phyloP scores from a whole-genome alignment of 495 filamentous ascomycete genomes.

The Penicillium fimorum region DNA sequence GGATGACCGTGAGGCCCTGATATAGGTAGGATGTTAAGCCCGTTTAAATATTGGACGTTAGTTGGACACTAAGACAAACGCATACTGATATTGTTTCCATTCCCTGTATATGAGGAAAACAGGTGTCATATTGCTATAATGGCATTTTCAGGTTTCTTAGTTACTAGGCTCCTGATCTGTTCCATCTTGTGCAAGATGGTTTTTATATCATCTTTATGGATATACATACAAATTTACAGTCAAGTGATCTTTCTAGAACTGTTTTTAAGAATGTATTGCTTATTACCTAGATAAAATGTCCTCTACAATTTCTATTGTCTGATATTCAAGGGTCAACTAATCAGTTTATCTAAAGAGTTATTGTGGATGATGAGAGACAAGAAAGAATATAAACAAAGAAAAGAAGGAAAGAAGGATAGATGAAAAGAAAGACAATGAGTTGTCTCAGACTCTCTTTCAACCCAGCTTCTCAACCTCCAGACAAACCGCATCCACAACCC shows the following conservation, averaged over 20 bases:
- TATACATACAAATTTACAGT: background rate
- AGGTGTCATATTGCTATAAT: slow-evolving; percentile 5
- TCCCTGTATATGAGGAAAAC: background rate
- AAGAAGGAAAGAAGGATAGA: background rate
- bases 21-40: background rate
- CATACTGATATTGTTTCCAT: background rate
- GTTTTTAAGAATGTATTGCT: background rate
- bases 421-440: slow-evolving; percentile 4
- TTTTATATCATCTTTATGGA: background rate
- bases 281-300: background rate
- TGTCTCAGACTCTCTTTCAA: slow-evolving; percentile 9
- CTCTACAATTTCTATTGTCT: background rate
- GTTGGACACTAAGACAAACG: background rate
- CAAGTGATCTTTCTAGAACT: background rate
- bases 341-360: background rate
- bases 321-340: background rate
- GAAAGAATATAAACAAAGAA: background rate
- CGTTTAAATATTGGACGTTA: background rate
- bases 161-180: background rate
- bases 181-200: background rate
- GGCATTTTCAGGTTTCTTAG: background rate
- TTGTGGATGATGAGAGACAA: background rate
- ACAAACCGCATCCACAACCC: slow-evolving; percentile 57
- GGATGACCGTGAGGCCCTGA: background rate
- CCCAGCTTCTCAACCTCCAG: slow-evolving; percentile 43